A percentile compares a stretch with the other conserved stretches of the same genome.
These are phyloP conservation scores for Solioccasus polychromus DNA, from an alignment of 768 basidiomycete species.

Conservation along the genomic window DNA sequence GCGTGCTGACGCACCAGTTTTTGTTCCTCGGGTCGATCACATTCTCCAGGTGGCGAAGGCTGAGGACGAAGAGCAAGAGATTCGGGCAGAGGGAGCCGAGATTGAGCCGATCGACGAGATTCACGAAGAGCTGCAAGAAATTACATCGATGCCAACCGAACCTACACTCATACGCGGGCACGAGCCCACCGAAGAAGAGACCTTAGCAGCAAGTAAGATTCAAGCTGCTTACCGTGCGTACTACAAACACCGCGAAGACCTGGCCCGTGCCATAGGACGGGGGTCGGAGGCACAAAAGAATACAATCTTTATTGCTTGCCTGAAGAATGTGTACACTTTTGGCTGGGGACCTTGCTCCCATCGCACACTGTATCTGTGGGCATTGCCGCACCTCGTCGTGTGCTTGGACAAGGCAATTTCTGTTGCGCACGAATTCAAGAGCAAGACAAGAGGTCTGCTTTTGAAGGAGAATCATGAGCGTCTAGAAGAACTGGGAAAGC, in stretches of 20 bases:
- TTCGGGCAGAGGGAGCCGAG: neutral
- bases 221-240: constrained; percentile 17
- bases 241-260: constrained; percentile 1
- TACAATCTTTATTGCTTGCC: constrained; percentile 28
- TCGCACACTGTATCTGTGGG: constrained; percentile 34
- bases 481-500: constrained; percentile 33
- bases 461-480: constrained; percentile 30
- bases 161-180: constrained; percentile 14
- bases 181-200: constrained; percentile 26
- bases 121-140: constrained; percentile 13
- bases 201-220: constrained; percentile 21
- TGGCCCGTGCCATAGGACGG: constrained; percentile 9
- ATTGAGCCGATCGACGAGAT: constrained; percentile 5
- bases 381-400: constrained; percentile 40
- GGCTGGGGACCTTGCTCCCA: constrained; percentile 33
- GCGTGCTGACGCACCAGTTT: constrained; percentile 13
- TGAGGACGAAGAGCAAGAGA: neutral
- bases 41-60: neutral
- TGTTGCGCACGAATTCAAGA: constrained; percentile 29
- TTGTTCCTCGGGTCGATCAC: constrained; percentile 7
- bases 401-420: constrained; percentile 37
- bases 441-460: constrained; percentile 29
- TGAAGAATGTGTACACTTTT: constrained; percentile 24
- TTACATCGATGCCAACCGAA: constrained; percentile 9
- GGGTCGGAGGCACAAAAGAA: constrained; percentile 21